phyloP scores from a whole-genome alignment of 805 yeast genomes.

The Saccharomyces mikatae region DNA sequence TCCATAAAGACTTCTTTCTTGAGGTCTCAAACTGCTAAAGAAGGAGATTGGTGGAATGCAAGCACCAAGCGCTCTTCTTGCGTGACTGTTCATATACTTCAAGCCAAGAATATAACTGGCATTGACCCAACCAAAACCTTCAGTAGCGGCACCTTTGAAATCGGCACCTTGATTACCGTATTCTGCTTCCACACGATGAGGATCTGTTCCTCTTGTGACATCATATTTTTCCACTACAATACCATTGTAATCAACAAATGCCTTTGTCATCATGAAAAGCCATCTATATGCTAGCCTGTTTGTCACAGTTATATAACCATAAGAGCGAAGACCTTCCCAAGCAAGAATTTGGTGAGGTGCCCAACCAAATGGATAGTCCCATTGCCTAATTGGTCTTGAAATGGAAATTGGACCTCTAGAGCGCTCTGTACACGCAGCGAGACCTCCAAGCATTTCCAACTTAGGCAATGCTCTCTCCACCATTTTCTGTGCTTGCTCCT shows the following conservation, averaged over 20 bases:
- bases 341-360: slow-evolving; percentile 95
- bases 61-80: slow-evolving; percentile 70
- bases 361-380: slow-evolving; percentile 99
- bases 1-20: slow-evolving; percentile 35
- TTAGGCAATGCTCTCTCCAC: slow-evolving; percentile 51
- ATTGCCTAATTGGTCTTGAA: slow-evolving; percentile 80
- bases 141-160: slow-evolving; percentile 86
- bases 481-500: slow-evolving; percentile 59
- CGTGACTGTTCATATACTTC: slow-evolving; percentile 54
- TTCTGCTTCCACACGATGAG: slow-evolving; percentile 90
- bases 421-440: slow-evolving; percentile 71
- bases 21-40: slow-evolving; percentile 39
- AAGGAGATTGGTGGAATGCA: slow-evolving; percentile 65
- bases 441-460: slow-evolving; percentile 82
- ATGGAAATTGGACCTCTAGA: slow-evolving; percentile 66
- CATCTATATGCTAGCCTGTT: slow-evolving; percentile 75
- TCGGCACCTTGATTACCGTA: slow-evolving; percentile 95
- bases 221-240: slow-evolving; percentile 93
- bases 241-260: slow-evolving; percentile 88
- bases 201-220: slow-evolving; percentile 72
- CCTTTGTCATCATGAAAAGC: slow-evolving; percentile 81
- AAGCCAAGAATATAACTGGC: slow-evolving; percentile 74
- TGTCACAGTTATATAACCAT: slow-evolving; percentile 59
- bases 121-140: slow-evolving; percentile 98
- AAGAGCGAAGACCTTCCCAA: slow-evolving; percentile 76